Base-by-base conservation (phyloP, 768 basidiomycete species). In the Daedaleopsis sinensis region DNA sequence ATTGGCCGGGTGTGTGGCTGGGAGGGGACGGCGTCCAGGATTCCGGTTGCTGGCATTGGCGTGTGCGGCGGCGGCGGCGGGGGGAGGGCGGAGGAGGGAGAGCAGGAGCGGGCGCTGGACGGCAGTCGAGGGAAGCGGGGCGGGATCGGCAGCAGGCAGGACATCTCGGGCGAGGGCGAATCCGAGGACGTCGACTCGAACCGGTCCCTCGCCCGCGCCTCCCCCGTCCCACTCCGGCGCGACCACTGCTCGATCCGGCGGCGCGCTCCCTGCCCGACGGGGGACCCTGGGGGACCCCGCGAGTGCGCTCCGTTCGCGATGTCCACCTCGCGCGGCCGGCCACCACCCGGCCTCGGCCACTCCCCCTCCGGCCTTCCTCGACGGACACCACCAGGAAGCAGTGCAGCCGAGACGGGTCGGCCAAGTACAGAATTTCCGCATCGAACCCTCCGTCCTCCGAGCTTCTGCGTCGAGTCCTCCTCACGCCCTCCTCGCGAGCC, bases 241-340 rank as follows among this genome's bases (percentile, higher is more conserved):
- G 35, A 50, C 42, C 55, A 56, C 52, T 62, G 61, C 55, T 56
- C 43, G 35, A 52, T 62, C 51, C 48, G 59, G 27, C 27, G 27
- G 59, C 54, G 49, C 54, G 46, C 52, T 49, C 49, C 48, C 55
- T 38, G 59, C 46, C 52, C 27, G 27, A 32, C n/a, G n/a, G n/a
- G n/a, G n/a, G n/a, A n/a, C n/a, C n/a, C n/a, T n/a, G 27, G 27
- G 27, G 59, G 46, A 42, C 18, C 27, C 19, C n/a, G 37, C 19
- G 8, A 44, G 50, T 39, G 61, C 61, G 61, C 46, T 62, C 61
- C 61, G 55, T 53, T 62, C 61, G 61, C 61, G 55, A 61, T 61
- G 59, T 15, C 15, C 47, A 36, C 18, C 53, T 19, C 37, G 7
- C 27, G 46, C 59, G 53, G 39, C 59, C 54, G 59, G 53, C 5